Base-by-base conservation (phyloP, 169 alveolate genomes). In the Babesia ovis region DNA sequence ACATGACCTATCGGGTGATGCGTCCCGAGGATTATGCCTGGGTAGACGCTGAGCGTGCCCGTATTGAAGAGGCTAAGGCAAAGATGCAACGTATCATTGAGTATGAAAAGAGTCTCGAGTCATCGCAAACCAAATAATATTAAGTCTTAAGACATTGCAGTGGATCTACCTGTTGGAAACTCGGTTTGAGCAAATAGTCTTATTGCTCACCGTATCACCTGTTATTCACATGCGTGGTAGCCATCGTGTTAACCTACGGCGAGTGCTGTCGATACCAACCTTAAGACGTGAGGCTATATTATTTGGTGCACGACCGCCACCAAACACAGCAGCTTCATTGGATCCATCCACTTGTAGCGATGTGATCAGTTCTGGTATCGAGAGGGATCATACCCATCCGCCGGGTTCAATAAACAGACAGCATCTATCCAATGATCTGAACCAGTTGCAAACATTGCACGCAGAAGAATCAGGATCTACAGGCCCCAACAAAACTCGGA, bases 11-110 rank as follows among this genome's bases (percentile, higher is more conserved):
- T 22, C 70, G 82, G 48, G 64, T 88, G 31, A 84, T 88, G 91
- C 61, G 83, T 23, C 93, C 93, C 18, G 91, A 88, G 54, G 86
- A 75, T 53, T 88, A 84, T 60, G 91, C 83, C n/a, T 88, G 93
- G 93, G 89, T 88, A 8, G 93, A 88, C 35, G 69, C 70, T 43
- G 93, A 88, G 43, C 84, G 91, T 29, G 67, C 67, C 66, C 73
- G 93, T 16, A 74, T 88, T 27, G 91, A 83, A 72, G 91, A 84
- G n/a, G 93, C 93, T 31, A 88, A 84, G 56, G 73, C 46, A 62
- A 88, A 88, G 68, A 62, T 81, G 51, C 55, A 62, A 23, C 72
- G 69, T 32, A 81, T 81, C 34, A 72, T 68, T 23, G 61, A 81
- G 51, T 46, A 50, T 34, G 85, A 74, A 59, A 53, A 41, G 25